phyloP scores from a whole-genome alignment of 2,329 filamentous ascomycete genomes.

The Phyllachora maydis region DNA sequence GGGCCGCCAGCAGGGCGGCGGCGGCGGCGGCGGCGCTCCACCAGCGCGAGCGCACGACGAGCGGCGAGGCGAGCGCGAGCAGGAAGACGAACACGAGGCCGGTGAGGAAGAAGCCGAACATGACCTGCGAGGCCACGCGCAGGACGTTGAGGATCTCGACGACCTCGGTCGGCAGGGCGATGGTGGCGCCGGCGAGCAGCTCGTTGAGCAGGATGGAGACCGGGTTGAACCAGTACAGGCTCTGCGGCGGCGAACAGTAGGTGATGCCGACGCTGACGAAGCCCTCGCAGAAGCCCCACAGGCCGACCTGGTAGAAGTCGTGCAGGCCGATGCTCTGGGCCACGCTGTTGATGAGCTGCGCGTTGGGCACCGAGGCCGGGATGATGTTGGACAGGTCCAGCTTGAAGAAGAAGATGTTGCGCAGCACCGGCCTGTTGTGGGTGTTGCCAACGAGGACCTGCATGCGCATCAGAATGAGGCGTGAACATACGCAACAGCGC shows the following conservation, averaged over 20 bases:
- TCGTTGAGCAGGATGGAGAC: conserved; percentile 63
- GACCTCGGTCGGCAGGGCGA: conserved; percentile 59
- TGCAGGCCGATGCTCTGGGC: conserved; percentile 71
- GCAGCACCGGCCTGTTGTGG: conserved; percentile 36
- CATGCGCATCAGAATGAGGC: neutral
- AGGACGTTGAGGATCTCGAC: conserved; percentile 56
- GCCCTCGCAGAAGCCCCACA: conserved; percentile 87
- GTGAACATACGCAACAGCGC: no score
- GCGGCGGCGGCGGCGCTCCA: conserved; percentile 48
- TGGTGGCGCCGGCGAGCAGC: conserved; percentile 62
- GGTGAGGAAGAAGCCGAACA: conserved; percentile 75
- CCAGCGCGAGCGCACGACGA: conserved; percentile 31
- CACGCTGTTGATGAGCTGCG: conserved; percentile 65
- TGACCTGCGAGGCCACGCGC: conserved; percentile 54
- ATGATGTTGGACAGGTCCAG: conserved; percentile 71
- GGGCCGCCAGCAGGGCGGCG: conserved; percentile 42
- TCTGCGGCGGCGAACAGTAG: conserved; percentile 46
- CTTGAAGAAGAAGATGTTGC: conserved; percentile 64
- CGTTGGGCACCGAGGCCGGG: conserved; percentile 49
- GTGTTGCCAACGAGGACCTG: conserved; percentile 54
- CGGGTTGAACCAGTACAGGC: conserved; percentile 81
- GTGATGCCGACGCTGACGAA: conserved; percentile 58
- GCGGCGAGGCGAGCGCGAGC: conserved; percentile 43
- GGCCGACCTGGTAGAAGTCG: conserved; percentile 82
- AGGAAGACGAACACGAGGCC: conserved; percentile 50